Evolutionary conservation across 2,329 filamentous ascomycete genomes (phyloP).

Genomic region (Colletotrichum camelliae): DNA sequence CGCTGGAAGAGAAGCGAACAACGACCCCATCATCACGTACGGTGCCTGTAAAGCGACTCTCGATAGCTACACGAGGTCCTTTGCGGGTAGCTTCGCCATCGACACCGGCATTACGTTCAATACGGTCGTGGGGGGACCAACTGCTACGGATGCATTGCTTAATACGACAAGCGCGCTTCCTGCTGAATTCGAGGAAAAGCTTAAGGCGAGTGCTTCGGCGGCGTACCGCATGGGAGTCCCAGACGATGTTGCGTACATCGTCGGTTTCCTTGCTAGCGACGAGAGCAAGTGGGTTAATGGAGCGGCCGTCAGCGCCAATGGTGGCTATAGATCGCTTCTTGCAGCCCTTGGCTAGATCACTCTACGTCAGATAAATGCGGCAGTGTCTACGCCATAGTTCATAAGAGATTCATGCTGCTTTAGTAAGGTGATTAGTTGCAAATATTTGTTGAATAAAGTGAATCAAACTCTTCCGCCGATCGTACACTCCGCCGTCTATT

Average conservation of each 20-base stretch:
- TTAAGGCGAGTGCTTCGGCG: not conserved
- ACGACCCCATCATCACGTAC: slow-evolving; percentile 23
- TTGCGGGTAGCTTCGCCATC: slow-evolving; percentile 34
- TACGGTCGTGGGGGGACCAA: slow-evolving; percentile 32
- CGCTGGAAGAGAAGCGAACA: not conserved
- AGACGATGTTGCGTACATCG: slow-evolving; percentile 1
- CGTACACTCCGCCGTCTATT: rapidly evolving
- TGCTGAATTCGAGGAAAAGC: not conserved
- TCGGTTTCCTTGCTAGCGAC: slow-evolving; percentile 3
- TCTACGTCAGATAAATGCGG: rapidly evolving
- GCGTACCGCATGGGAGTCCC: not conserved
- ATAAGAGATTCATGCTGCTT: rapidly evolving
- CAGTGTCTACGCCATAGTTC: not conserved
- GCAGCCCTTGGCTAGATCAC: not conserved
- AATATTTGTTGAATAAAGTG: not conserved
- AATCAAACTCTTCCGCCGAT: rapidly evolving
- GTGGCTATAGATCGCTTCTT: not conserved
- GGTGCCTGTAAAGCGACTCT: slow-evolving; percentile 37
- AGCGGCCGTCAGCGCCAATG: not conserved
- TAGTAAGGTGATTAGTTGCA: rapidly evolving
- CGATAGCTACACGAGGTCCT: slow-evolving; percentile 31
- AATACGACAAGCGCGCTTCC: not conserved
- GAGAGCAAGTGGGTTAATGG: slow-evolving; percentile 5
- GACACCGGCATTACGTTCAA: slow-evolving; percentile 31
- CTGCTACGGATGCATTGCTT: slow-evolving; percentile 21